Evolutionary conservation across 108 stramenopile genomes (phyloP), one percentile per base, ranked within the genome.

Genomic region (Nitzschia sp.): DNA sequence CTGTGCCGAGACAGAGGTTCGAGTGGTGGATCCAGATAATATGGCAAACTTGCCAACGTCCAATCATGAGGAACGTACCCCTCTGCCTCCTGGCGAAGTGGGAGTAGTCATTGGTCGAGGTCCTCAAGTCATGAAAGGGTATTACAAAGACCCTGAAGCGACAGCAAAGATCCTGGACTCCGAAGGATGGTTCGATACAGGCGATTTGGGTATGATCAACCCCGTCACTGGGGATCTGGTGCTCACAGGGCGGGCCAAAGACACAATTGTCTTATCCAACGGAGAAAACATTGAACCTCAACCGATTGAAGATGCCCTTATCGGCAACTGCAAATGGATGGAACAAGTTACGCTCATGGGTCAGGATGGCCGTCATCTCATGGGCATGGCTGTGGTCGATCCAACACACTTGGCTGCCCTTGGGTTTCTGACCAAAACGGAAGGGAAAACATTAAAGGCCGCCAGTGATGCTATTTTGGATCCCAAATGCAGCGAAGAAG

Each of bases 271-370:
- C 10, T 79, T 95, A 42, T 85, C 80, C 41, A 95, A 95, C 76
- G 95, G 95, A 15, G 95, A 96, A 66, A 96, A 96, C 65, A 85
- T 96, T 46, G 86, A 86, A 64, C 86, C 88, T 6, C 53, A 59
- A 6, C 80, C 90, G 6, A 73, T 95, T 24, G 94, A 95, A 71
- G 91, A 95, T 77, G 84, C 89, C 46, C 80, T 93, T 55, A 52
- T 93, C 17, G 84, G 89, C 10, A 82, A 72, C 26, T 77, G 80
- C 3, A 58, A 72, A 29, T 63, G 93, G 65, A 69, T 97, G n/a
- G 95, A 96, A 55, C 96, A 97, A 74, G 87, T 97, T 26, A 94
- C 95, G 95, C 70, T 96, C 52, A 82, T 80, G 12, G 96, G 96
- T 38, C 90, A 96, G 59, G 96, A 97, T 63, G 93, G 93, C 34